Evolutionary conservation across 441 rosid genomes (phyloP), one percentile per base, ranked within the genome.

Genomic region (Dalechampia spathulata): DNA sequence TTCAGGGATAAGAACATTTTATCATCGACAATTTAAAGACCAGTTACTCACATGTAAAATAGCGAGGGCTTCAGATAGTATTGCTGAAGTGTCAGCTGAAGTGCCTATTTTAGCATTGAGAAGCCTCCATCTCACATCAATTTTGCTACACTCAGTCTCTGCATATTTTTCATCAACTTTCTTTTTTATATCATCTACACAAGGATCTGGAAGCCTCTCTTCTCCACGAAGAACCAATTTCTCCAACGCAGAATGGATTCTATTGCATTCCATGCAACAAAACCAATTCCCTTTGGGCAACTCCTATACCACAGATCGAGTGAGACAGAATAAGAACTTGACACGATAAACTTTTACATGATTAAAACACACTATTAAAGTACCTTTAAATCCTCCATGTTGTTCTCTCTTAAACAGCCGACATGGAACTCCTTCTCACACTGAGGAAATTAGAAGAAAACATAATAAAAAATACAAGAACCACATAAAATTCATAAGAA

Each of bases 371-470:
- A 44, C 56, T 15, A 58, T 48, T 25, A 16, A 40, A 38, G 59
- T 57, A 88, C 96, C 98, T 86, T 67, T 59, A 91, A 82, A 74
- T 86, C 93, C 61, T 78, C 83, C 72, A 88, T 81, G 36, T 81
- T 66, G 68, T 80, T 80, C 36, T 92, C 98, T 75, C 73, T 86
- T 72, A 88, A 67, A 75, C 98, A 92, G 72, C 96, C 93, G 51
- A 92, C 90, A 60, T 92, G 98, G 71, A 72, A 89, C 73, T 92
- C 98, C 80, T 75, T 86, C 80, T 88, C 98, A 66, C 98, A 92
- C 96, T 92, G 70, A 43, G 7, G 28, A 65, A 30, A 53, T 48
- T 22, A 38, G 46, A 26, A 6, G 41, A 57, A 32, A 68, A 19
- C 43, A 30, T 47, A 58, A 45, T 57, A 36, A 53, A 48, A 54